phyloP scores from a whole-genome alignment of 768 basidiomycete species.

The Leccinum boreale region DNA sequence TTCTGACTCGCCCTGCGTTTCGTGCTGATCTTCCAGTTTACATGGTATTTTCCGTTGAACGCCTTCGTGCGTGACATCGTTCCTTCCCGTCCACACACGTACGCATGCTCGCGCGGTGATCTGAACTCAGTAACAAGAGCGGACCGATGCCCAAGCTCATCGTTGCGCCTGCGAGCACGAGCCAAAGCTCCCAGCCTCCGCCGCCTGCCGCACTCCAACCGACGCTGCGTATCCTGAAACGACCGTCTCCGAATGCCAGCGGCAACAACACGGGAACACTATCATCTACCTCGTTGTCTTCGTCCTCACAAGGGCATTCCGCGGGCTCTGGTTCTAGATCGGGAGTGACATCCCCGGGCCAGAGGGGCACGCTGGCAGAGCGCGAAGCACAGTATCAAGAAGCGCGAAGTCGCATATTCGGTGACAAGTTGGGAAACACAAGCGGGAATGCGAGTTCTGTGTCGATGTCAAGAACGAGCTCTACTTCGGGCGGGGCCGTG shows the following conservation, averaged over 20 bases:
- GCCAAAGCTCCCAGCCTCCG: slow-evolving; percentile 41
- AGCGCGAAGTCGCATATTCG: slow-evolving; percentile 73
- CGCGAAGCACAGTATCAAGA: slow-evolving; percentile 73
- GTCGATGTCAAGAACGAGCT: background rate
- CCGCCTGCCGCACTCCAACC: slow-evolving; percentile 60
- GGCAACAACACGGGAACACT: background rate
- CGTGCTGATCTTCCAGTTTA: slow-evolving; percentile 14
- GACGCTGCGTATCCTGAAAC: slow-evolving; percentile 69
- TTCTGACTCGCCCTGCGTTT: background rate
- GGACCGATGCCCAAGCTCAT: slow-evolving; percentile 68
- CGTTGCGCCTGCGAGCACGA: slow-evolving; percentile 39
- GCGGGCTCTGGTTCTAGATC: background rate
- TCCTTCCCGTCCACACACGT: background rate
- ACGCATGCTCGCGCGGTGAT: background rate
- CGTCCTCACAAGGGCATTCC: slow-evolving; percentile 12
- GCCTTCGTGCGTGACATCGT: background rate
- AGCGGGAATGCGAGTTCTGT: background rate
- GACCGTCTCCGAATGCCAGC: slow-evolving; percentile 40
- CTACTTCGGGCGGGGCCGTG: slow-evolving; percentile 4
- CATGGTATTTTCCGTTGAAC: background rate
- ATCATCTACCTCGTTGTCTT: slow-evolving; percentile 8
- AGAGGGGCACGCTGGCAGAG: slow-evolving; percentile 45
- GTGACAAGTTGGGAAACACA: slow-evolving; percentile 19
- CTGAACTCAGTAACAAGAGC: slow-evolving; percentile 49
- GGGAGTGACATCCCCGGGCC: slow-evolving; percentile 16